phyloP scores from a whole-genome alignment of 2,329 filamentous ascomycete genomes.

The Pseudonectria buxi region DNA sequence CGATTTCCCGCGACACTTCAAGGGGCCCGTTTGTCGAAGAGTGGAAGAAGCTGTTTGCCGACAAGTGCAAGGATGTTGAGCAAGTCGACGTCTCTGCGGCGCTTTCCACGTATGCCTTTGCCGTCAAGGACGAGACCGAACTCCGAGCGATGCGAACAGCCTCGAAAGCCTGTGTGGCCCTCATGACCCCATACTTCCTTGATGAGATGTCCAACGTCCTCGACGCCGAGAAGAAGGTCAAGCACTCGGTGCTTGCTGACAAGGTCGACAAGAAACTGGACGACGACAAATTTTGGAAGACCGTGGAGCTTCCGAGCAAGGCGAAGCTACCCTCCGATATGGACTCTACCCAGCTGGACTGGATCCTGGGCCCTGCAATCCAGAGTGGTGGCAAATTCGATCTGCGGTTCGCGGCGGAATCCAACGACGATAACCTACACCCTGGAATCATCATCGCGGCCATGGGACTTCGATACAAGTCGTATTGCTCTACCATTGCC shows the following conservation, averaged over 20 bases:
- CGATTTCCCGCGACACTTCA: constrained; percentile 76
- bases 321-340: constrained; percentile 80
- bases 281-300: constrained; percentile 89
- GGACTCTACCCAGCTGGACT: constrained; percentile 83
- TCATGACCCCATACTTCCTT: constrained; percentile 95
- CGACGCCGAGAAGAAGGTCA: constrained; percentile 95
- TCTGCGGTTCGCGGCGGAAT: constrained; percentile 68
- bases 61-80: constrained; percentile 77
- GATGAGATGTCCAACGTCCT: constrained; percentile 97
- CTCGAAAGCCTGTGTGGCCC: constrained; percentile 84
- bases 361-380: constrained; percentile 83
- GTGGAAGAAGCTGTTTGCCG: constrained; percentile 79
- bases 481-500: constrained; percentile 86
- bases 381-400: constrained; percentile 97
- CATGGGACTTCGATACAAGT: constrained; percentile 89
- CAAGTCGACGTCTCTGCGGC: constrained; percentile 80
- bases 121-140: constrained; percentile 92
- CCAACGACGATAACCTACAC: constrained; percentile 77
- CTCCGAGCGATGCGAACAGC: constrained; percentile 90
- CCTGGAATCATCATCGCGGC: constrained; percentile 90
- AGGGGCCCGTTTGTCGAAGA: constrained; percentile 89
- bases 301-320: constrained; percentile 59
- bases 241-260: constrained; percentile 76
- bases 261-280: constrained; percentile 90
- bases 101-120: constrained; percentile 75